Evolutionary conservation across 2,329 filamentous ascomycete genomes (phyloP).

Genomic region (Pseudogymnoascus sp.): DNA sequence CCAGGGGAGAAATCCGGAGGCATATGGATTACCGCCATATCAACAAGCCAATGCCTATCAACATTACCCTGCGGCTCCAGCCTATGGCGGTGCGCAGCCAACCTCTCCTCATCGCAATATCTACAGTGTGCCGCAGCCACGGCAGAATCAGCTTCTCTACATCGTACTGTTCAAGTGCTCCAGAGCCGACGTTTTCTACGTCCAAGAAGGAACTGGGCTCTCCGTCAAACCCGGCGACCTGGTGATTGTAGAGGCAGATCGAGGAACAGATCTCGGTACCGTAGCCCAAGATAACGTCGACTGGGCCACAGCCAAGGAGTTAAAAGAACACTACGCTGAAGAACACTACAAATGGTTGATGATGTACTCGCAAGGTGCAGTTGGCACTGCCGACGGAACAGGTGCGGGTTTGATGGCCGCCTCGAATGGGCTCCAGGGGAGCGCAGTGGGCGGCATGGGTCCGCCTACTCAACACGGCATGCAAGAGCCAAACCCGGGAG

Average conservation of each 20-base stretch:
- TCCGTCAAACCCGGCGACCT: slow-evolving; percentile 85
- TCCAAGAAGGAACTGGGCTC: slow-evolving; percentile 89
- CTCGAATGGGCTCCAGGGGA: slow-evolving; percentile 55
- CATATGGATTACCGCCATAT: slow-evolving; percentile 20
- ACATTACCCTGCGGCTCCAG: slow-evolving; percentile 18
- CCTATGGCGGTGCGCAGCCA: slow-evolving; percentile 33
- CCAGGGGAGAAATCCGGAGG: slow-evolving; percentile 19
- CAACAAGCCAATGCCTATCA: slow-evolving; percentile 15
- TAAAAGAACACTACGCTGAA: slow-evolving; percentile 85
- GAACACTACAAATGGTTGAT: slow-evolving; percentile 98
- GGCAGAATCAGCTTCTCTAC: slow-evolving; percentile 65
- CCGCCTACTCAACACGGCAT: slow-evolving; percentile 64
- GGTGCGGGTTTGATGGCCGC: slow-evolving; percentile 56
- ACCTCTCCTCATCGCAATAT: slow-evolving; percentile 54
- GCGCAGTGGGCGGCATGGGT: slow-evolving; percentile 70
- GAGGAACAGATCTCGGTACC: slow-evolving; percentile 89
- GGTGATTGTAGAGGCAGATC: slow-evolving; percentile 95
- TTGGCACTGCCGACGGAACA: slow-evolving; percentile 51
- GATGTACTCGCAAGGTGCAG: slow-evolving; percentile 87
- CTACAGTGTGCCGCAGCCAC: slow-evolving; percentile 53
- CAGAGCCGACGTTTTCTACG: slow-evolving; percentile 91
- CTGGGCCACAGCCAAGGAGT: slow-evolving; percentile 76
- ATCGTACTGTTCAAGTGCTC: slow-evolving; percentile 96
- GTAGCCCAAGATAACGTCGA: slow-evolving; percentile 83
- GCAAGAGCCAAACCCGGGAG: slow-evolving; percentile 61